phyloP scores from a whole-genome alignment of 2,329 filamentous ascomycete species.

The Harringtonia aguacate region DNA sequence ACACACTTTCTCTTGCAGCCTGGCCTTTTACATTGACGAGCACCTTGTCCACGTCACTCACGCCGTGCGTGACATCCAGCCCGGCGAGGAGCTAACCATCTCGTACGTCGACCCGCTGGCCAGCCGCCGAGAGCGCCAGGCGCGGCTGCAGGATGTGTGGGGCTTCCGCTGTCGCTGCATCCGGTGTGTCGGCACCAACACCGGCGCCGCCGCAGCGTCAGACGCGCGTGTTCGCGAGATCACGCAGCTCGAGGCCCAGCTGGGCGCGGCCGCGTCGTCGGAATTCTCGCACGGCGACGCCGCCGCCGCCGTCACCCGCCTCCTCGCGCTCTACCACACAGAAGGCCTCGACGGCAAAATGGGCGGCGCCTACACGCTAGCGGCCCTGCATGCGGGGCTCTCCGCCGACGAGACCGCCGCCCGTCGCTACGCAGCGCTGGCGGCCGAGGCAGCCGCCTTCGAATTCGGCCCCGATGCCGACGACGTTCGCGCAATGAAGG shows the following conservation, averaged over 20 bases:
- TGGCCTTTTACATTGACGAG: conserved; percentile 20
- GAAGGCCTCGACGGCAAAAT: conserved; percentile 23
- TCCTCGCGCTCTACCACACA: conserved; percentile 20
- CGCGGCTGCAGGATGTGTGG: conserved; percentile 19
- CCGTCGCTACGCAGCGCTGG: conserved; percentile 19
- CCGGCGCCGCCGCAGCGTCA: conserved; percentile 15
- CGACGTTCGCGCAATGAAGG: conserved; percentile 21
- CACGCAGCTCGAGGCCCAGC: conserved; percentile 15
- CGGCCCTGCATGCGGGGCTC: conserved; percentile 26
- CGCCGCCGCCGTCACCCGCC: conserved; percentile 17
- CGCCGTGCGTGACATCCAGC: conserved; percentile 23
- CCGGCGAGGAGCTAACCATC: conserved; percentile 26
- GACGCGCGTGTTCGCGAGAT: conserved; percentile 22
- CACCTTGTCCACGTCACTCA: conserved; percentile 24
- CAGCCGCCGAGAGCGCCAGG: conserved; percentile 17
- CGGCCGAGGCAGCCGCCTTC: conserved; percentile 19
- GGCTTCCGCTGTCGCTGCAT: conserved; percentile 25
- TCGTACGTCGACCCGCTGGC: conserved; percentile 23
- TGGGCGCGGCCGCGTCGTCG: conserved; percentile 10
- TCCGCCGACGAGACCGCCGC: conserved; percentile 23
- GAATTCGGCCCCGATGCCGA: conserved; percentile 19
- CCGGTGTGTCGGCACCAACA: conserved; percentile 16
- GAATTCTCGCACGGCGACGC: neutral
- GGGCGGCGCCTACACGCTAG: conserved; percentile 23
- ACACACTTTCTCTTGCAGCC: too few relatives aligned